Base-by-base conservation (phyloP, 306 rosid genomes). In the Dicorynia guianensis region DNA sequence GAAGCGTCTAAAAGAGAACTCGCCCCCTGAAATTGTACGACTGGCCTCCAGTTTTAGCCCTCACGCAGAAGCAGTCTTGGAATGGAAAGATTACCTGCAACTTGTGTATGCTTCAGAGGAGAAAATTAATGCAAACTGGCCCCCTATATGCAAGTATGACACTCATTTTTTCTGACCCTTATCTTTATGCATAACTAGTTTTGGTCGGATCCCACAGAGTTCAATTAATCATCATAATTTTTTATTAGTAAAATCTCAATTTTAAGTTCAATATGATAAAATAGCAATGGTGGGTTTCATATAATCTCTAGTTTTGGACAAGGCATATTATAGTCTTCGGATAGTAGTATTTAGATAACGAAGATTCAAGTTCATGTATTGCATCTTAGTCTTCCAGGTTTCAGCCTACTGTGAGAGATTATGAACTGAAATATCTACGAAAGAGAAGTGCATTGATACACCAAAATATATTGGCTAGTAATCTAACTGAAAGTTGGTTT, bases 61-160 rank as follows among this genome's bases (percentile, higher is more conserved):
- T 34, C 71, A 68, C 8, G 69, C 68, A 7, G 86, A 82, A 65
- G 40, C 75, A 4, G 72, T 76, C 8, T 72, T 82, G 71, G 89
- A 85, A 66, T 85, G 89, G 89, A 85, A 82, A 67, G 86, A 85
- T 65, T 76, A 62, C 3, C 72, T 85, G 18, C 68, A 67, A 0
- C 79, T 85, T 68, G 71, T 72, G 18, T 85, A 73, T 69, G 86
- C 78, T 43, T 76, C 75, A 9, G 84, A 82, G 67, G 77, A 82
- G 52, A 57, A 75, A 49, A 79, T 76, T 40, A 20, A 62, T 34
- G 78, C 80, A 11, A 9, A 72, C 7, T 85, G 86, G 89, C 86
- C 86, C 55, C 18, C 78, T 30, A 35, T 71, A 9, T 81, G 75
- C 78, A 85, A 65, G 89, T 82, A 60, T 58, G 82, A 50, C 14